Conservation (phyloP, 140 eudicot species). For the Stevia rebaudiana region DNA sequence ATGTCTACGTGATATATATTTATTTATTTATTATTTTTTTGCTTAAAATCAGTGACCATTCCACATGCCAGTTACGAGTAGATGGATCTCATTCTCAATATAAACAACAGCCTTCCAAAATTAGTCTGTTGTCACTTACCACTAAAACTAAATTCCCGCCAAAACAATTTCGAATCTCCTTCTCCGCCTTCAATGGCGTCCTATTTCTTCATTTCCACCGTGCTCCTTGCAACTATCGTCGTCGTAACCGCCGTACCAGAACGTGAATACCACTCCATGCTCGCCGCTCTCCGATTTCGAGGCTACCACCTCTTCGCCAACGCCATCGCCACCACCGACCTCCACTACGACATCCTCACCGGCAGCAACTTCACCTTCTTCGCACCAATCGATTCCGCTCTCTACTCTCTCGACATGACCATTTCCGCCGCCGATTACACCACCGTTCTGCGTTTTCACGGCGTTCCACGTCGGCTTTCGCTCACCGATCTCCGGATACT, state of each 20-base stretch:
- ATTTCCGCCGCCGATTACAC: constrained; percentile 42
- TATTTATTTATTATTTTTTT: no score
- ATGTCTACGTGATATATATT: no score
- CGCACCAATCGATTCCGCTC: constrained; percentile 46
- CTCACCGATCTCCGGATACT: constrained; percentile 37
- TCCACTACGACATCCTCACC: constrained; percentile 39
- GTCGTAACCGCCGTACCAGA: constrained; percentile 27
- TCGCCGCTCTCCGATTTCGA: constrained; percentile 35
- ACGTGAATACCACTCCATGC: constrained; percentile 32
- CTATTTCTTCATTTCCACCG: constrained; percentile 3
- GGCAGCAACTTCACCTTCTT: constrained; percentile 47
- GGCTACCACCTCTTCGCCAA: constrained; percentile 55
- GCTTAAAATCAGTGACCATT: no score
- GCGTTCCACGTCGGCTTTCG: constrained; percentile 41
- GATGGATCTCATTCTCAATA: no score
- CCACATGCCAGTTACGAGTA: no score
- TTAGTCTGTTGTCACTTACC: background rate
- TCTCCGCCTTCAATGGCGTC: constrained; percentile 31
- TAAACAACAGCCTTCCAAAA: background rate
- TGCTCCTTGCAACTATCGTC: constrained; percentile 24
- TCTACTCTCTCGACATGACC: constrained; percentile 46
- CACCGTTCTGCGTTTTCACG: constrained; percentile 38
- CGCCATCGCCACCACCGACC: constrained; percentile 53
- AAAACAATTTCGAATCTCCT: constrained; percentile 13
- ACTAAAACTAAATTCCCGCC: constrained; percentile 25